Evolutionary conservation across 164 flowering plant species (phyloP), one percentile per base, ranked within the genome.

Genomic region (Stephania cephalantha): DNA sequence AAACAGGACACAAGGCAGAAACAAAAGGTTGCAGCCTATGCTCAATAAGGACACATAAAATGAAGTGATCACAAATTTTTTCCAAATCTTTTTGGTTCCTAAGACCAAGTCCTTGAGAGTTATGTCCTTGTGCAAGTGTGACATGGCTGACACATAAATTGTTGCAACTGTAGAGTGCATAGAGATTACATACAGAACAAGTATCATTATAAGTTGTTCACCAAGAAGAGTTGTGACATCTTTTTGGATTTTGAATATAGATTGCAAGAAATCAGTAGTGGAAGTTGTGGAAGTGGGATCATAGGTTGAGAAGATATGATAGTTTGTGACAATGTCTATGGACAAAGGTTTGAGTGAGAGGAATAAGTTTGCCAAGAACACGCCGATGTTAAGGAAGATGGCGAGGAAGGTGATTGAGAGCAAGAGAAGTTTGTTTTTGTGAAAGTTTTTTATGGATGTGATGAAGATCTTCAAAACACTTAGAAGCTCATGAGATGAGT

Each of bases 131-230:
- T 6, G 67, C 35, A 29, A 31, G 48, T 72, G 35, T 15, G 74
- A 72, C 68, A 58, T 15, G 67, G 74, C 46, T 30, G 74, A 72
- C 65, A 58, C 68, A 55, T 58, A 61, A 55, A 72, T 55, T 13
- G 46, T 72, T 20, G 74, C 50, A 42, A 72, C 29, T 3, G 63
- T 72, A 13, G 22, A 58, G 48, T n/a, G 6, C 46, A 15, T 12
- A 12, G 48, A 72, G 15, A 72, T 10, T 46, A 72, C 46, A 12
- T 18, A 30, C 4, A 35, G 61, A 29, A 6, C 7, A 12, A 71
- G 44, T 2, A 4, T 2, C 13, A 25, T 9, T 3, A 71, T 29
- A 46, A 71, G 9, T 20, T 69, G 46, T 46, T 35, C 4, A 5
- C 71, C 46, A 7, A 69, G n/a, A 69, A 69, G 11, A 69, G 5